These are phyloP conservation scores for Carpinus viminea DNA, from an alignment of 306 rosid genomes.

Conservation along the genomic window DNA sequence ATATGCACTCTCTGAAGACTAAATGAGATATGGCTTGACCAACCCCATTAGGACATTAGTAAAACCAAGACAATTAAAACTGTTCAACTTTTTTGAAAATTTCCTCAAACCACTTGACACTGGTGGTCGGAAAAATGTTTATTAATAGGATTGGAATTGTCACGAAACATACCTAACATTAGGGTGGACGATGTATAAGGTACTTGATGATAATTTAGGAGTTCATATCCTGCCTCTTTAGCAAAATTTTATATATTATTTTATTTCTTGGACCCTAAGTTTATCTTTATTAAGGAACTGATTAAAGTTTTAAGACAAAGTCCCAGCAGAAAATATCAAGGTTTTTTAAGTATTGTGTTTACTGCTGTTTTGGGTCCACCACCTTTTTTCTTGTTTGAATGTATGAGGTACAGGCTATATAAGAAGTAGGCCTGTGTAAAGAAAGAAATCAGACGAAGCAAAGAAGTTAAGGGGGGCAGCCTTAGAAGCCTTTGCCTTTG, in stretches of 20 bases:
- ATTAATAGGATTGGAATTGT: no score
- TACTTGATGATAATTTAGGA: no score
- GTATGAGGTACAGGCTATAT: slow-evolving; percentile 39
- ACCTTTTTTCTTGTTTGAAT: slow-evolving; percentile 51
- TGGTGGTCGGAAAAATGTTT: no score
- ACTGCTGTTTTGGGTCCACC: slow-evolving; percentile 38
- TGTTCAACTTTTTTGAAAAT: no score
- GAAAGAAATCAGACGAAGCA: slow-evolving; percentile 38
- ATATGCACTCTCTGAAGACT: no score
- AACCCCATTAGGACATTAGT: no score
- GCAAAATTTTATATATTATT: background rate
- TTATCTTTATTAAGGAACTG: background rate
- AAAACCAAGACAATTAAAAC: no score
- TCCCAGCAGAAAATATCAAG: slow-evolving; percentile 3
- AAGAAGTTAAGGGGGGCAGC: slow-evolving; percentile 37
- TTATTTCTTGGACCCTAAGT: slow-evolving; percentile 17
- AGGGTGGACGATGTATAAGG: background rate
- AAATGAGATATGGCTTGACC: no score
- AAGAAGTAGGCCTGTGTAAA: slow-evolving; percentile 41
- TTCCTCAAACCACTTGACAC: no score
- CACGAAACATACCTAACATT: background rate
- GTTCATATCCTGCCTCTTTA: no score
- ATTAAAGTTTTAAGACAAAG: background rate
- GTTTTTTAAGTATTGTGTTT: slow-evolving; percentile 21
- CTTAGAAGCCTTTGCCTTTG: slow-evolving; percentile 28